Base-by-base conservation (phyloP, 768 basidiomycete species). In the Tylopilus plumbeoviolaceoides region DNA sequence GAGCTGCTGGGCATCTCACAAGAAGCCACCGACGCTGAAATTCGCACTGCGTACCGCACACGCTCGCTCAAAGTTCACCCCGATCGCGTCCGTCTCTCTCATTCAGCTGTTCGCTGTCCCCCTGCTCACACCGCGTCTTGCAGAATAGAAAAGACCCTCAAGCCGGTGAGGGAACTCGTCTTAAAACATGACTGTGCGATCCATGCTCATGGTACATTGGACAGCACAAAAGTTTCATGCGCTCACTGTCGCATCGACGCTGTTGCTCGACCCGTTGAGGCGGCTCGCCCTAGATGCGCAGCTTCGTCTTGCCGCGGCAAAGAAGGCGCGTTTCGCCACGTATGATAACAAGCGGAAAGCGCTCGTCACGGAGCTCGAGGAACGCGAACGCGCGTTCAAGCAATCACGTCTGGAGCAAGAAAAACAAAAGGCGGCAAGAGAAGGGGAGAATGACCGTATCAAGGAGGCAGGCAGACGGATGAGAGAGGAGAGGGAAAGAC, bases 11-110 rank as follows among this genome's bases (percentile, higher is more conserved):
- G 74, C 3, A 58, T 91, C 28, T 72, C 74, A 7, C 60, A 75
- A 38, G 87, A 89, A 57, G 77, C 85, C 17, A 85, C 85, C 28
- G 89, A 91, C 53, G 78, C 81, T 47, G 89, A 91, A 57, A 88
- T 93, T 48, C 78, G 81, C 52, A 88, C 83, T 3, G 89, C 90
- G 0, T 93, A 91, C 59, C 79, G 90, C 38, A 77, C 88, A 53
- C 76, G 82, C 27, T 91, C 91, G 1, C 76, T 91, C 60, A 91
- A 90, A 72, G 88, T 91, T 33, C 91, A 93, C 70, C 91, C 91
- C 27, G 91, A 92, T 65, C 81, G 89, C 63, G 90, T 90, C 58
- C 56, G 81, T 77, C 55, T 56, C 11, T 39, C 42, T 21, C 42
- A 28, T 59, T 56, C 47, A 56, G 43, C 56, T 54, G 30, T 46